Percentiles rank a stretch among this genome's conserved stretches.
Conservation (phyloP, 78 protist species). For the Cavenderia fasciculata region DNA sequence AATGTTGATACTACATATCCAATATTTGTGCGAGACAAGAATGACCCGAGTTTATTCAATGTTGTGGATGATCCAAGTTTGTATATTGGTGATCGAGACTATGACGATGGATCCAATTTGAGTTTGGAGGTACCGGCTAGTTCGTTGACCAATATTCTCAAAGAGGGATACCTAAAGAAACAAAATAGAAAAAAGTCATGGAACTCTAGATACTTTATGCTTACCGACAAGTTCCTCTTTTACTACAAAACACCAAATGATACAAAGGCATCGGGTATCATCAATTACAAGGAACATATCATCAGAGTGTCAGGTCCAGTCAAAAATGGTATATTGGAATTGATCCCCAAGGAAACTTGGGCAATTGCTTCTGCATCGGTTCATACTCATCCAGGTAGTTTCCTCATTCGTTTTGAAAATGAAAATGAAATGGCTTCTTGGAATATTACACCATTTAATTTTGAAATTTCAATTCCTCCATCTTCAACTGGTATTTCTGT, state of each 20-base stretch:
- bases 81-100: constrained; percentile 1
- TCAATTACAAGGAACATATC: constrained; percentile 25
- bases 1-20: constrained; percentile 40
- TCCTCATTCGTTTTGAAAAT: constrained; percentile 30
- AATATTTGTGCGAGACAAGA: constrained; percentile 28
- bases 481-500: no score
- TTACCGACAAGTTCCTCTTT: constrained; percentile 56
- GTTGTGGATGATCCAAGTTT: not conserved
- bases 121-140: constrained; percentile 26
- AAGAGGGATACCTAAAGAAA: constrained; percentile 55
- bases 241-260: constrained; percentile 53
- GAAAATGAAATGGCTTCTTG: constrained; percentile 31
- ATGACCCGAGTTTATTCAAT: not conserved
- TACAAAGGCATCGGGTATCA: constrained; percentile 46
- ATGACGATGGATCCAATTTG: constrained; percentile 24
- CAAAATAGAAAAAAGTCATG: constrained; percentile 46
- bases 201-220: constrained; percentile 51
- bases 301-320: not conserved
- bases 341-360: constrained; percentile 10
- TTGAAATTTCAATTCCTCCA: not conserved
- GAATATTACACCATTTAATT: constrained; percentile 30
- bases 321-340: constrained; percentile 18
- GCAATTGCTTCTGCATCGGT: not conserved
- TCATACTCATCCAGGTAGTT: constrained; percentile 33
- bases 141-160: constrained; percentile 13